These are phyloP conservation scores for Pleurotus djamor DNA, from an alignment of 768 basidiomycete species.

Conservation along the genomic window DNA sequence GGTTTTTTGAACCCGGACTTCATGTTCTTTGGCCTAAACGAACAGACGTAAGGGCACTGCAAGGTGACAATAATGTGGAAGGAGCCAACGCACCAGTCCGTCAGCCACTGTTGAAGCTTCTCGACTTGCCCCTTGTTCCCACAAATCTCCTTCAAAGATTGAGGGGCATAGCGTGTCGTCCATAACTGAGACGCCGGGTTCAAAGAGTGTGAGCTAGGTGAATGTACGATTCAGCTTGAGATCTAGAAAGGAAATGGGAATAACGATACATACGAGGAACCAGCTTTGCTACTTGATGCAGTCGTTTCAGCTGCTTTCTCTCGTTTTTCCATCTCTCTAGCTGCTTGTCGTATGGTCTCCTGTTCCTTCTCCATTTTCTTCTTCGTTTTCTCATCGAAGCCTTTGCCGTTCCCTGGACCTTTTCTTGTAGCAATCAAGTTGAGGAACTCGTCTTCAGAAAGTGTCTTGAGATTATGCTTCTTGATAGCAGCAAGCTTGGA, in stretches of 20 bases:
- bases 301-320: slow-evolving; percentile 54
- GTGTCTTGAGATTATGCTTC: slow-evolving; percentile 71
- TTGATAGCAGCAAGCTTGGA: slow-evolving; percentile 86
- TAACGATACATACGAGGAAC: background rate
- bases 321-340: slow-evolving; percentile 74
- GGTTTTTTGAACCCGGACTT: slow-evolving; percentile 89
- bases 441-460: slow-evolving; percentile 88
- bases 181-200: slow-evolving; percentile 78
- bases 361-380: slow-evolving; percentile 83
- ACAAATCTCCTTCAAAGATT: slow-evolving; percentile 84
- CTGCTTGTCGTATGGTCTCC: slow-evolving; percentile 68
- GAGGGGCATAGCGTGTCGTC: slow-evolving; percentile 95
- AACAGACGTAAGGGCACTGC: too few relatives aligned
- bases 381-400: slow-evolving; percentile 74
- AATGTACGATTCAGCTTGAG: slow-evolving; percentile 21
- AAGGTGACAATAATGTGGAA: background rate
- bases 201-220: too few relatives aligned
- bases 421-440: slow-evolving; percentile 75
- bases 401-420: slow-evolving; percentile 40
- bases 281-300: slow-evolving; percentile 12
- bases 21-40: slow-evolving; percentile 75
- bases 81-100: slow-evolving; percentile 70
- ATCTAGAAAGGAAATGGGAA: background rate
- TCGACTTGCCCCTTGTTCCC: slow-evolving; percentile 94
- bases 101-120: slow-evolving; percentile 84